phyloP scores from a whole-genome alignment of 2,329 filamentous ascomycete genomes.

The Diaporthe caulivora region DNA sequence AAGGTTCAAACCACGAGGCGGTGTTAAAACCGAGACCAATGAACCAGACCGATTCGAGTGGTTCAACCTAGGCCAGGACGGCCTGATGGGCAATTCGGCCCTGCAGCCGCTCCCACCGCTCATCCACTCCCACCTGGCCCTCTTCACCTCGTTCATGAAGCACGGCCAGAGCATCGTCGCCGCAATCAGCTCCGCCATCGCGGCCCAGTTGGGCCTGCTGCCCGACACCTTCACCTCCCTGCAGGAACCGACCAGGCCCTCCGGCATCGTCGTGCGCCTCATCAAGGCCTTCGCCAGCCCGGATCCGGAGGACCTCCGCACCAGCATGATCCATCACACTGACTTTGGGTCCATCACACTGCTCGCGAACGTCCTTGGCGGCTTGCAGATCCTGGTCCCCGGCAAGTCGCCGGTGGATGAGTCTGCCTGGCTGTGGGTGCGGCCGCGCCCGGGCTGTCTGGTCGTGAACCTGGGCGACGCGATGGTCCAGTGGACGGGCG shows the following conservation, averaged over 20 bases:
- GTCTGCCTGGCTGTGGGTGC: slow-evolving; percentile 43
- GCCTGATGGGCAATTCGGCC: slow-evolving; percentile 44
- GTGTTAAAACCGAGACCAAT: slow-evolving; percentile 42
- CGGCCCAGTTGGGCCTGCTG: slow-evolving; percentile 45
- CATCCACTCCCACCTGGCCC: slow-evolving; percentile 28
- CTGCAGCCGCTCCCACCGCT: slow-evolving; percentile 39
- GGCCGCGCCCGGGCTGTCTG: slow-evolving; percentile 42
- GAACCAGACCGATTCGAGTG: slow-evolving; percentile 47
- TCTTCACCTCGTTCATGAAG: slow-evolving; percentile 37
- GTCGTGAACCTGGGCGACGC: slow-evolving; percentile 43
- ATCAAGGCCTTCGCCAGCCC: slow-evolving; percentile 42
- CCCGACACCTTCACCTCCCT: slow-evolving; percentile 44
- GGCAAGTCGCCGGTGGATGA: slow-evolving; percentile 37
- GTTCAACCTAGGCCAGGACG: slow-evolving; percentile 49
- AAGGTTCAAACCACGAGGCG: slow-evolving; percentile 40
- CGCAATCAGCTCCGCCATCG: slow-evolving; percentile 42
- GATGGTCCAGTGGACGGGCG: slow-evolving; percentile 45
- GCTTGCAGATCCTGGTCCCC: slow-evolving; percentile 50
- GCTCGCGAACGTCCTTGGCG: slow-evolving; percentile 51
- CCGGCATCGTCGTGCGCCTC: slow-evolving; percentile 44
- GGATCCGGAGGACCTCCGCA: slow-evolving; percentile 39
- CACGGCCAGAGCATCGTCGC: slow-evolving; percentile 40
- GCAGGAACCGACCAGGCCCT: slow-evolving; percentile 43
- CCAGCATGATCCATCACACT: slow-evolving; percentile 49
- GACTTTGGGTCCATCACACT: slow-evolving; percentile 54